These are phyloP conservation scores for Xylaria venustula DNA, from an alignment of 495 filamentous ascomycete genomes.

Conservation along the genomic window DNA sequence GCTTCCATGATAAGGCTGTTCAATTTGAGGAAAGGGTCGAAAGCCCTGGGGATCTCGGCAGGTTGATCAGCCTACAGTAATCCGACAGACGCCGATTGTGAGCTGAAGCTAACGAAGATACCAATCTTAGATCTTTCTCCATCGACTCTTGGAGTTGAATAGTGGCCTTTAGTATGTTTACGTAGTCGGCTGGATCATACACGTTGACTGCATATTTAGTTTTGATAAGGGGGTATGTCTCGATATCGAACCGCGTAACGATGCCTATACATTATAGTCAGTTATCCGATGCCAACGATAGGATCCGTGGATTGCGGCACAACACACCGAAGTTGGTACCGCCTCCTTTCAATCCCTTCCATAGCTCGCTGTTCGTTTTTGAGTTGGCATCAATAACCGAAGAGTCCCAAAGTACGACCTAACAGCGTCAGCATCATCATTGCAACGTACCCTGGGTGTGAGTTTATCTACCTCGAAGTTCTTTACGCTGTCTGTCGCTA, in stretches of 20 bases:
- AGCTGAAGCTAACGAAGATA: neutral
- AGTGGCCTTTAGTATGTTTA: neutral
- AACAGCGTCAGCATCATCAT: neutral
- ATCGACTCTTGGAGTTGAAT: neutral
- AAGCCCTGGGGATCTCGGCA: neutral
- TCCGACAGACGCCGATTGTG: neutral
- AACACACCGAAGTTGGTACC: conserved; percentile 51
- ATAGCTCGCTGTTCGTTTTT: conserved; percentile 42
- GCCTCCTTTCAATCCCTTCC: conserved; percentile 50
- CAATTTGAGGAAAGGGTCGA: neutral
- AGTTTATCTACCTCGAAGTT: conserved; percentile 29
- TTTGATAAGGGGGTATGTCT: neutral
- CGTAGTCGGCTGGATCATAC: neutral
- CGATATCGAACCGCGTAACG: neutral
- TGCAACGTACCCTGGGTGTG: neutral
- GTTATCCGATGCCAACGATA: neutral
- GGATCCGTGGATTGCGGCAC: neutral
- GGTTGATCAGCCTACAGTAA: neutral
- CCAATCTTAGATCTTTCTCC: neutral
- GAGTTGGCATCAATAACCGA: conserved; percentile 42
- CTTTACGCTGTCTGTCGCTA: conserved; percentile 40
- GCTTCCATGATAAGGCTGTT: neutral
- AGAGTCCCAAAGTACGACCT: conserved; percentile 47
- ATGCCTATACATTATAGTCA: neutral
- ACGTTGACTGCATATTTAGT: neutral